Evolutionary conservation across 495 filamentous ascomycete genomes (phyloP).

Genomic region (Penicillium odoratum): DNA sequence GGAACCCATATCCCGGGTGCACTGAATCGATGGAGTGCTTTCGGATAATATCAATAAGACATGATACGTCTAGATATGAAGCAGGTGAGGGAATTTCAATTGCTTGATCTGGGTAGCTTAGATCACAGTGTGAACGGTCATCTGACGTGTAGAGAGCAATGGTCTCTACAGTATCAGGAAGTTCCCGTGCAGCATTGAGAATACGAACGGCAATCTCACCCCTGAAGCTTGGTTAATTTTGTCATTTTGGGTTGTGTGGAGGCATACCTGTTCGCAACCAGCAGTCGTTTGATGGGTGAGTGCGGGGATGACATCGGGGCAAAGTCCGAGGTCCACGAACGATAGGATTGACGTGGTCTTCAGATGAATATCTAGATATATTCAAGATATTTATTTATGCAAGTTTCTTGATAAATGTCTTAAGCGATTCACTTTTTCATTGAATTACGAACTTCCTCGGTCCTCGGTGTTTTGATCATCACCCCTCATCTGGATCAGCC

Average conservation of each 20-base stretch:
- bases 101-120: slow-evolving; percentile 45
- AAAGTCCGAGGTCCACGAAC: slow-evolving; percentile 10
- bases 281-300: slow-evolving; percentile 48
- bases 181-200: slow-evolving; percentile 55
- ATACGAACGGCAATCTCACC: slow-evolving; percentile 64
- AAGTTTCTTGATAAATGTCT: background rate
- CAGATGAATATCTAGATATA: background rate
- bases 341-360: background rate
- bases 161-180: slow-evolving; percentile 47
- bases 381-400: too few relatives aligned
- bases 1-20: slow-evolving; percentile 64
- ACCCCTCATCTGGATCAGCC: slow-evolving; percentile 19
- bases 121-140: slow-evolving; percentile 53
- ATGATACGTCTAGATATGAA: slow-evolving; percentile 51
- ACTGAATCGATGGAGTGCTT: slow-evolving; percentile 55
- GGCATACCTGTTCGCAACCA: slow-evolving; percentile 57
- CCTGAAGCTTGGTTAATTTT: slow-evolving; percentile 26
- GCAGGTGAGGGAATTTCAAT: slow-evolving; percentile 50
- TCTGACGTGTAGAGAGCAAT: slow-evolving; percentile 53
- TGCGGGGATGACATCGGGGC: slow-evolving; percentile 25
- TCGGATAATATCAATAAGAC: slow-evolving; percentile 46
- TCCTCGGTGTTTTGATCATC: slow-evolving; percentile 12
- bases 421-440: background rate
- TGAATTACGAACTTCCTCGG: slow-evolving; percentile 16
- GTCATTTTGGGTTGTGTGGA: background rate